These are phyloP conservation scores for Euryodendron excelsum DNA, from an alignment of 148 eudicot species.

Conservation along the genomic window DNA sequence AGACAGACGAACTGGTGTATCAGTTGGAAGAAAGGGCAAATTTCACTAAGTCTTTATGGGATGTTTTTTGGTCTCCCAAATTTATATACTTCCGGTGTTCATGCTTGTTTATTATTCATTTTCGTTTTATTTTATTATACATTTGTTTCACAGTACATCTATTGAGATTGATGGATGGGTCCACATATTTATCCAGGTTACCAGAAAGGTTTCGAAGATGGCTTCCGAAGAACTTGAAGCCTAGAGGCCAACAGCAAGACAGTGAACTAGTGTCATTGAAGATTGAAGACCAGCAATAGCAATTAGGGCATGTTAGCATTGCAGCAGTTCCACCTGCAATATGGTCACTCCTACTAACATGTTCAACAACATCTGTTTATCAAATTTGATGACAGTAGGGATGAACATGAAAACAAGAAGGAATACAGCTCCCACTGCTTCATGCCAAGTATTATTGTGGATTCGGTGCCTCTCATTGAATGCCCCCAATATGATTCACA, in stretches of 20 bases:
- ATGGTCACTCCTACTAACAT: background rate
- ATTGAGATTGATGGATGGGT: background rate
- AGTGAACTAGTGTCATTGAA: constrained; percentile 68
- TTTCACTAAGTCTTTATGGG: background rate
- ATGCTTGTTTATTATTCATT: background rate
- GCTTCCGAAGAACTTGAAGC: constrained; percentile 49
- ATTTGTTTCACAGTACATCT: background rate
- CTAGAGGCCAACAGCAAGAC: constrained; percentile 64
- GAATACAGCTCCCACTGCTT: constrained; percentile 3
- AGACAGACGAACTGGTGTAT: background rate
- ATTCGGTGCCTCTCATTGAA: background rate
- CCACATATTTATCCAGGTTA: constrained; percentile 36
- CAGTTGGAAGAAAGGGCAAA: background rate
- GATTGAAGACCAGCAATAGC: constrained; percentile 54
- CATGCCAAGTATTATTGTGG: background rate
- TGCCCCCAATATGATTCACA: background rate
- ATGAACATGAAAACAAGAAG: background rate
- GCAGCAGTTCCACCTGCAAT: background rate
- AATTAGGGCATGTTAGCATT: constrained; percentile 14
- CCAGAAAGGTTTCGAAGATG: constrained; percentile 74
- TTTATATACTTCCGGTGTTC: background rate
- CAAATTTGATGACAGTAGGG: background rate
- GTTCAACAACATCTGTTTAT: background rate
- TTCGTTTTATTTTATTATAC: background rate
- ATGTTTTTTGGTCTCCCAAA: background rate